Percentiles rank a stretch among this genome's conserved stretches.
phyloP scores from a whole-genome alignment of 805 yeast genomes.

The Phaffomyces opuntiae region DNA sequence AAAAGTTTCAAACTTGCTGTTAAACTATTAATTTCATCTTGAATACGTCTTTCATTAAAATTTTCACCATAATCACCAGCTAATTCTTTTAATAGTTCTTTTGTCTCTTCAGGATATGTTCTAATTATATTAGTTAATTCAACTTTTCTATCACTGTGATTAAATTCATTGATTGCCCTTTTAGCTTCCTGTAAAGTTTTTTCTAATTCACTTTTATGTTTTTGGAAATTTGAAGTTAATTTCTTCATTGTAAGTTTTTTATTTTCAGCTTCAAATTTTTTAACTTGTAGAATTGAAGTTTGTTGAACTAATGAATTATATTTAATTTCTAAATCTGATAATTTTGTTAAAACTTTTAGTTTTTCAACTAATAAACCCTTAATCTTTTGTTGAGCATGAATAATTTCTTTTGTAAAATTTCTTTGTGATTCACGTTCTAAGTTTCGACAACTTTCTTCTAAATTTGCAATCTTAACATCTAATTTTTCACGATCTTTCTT shows the following conservation, averaged over 20 bases:
- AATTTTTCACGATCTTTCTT: slow-evolving; percentile 16
- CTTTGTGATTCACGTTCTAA: slow-evolving; percentile 31
- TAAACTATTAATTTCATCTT: slow-evolving; percentile 35
- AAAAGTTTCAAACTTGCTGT: slow-evolving; percentile 37
- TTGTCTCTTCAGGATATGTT: slow-evolving; percentile 32
- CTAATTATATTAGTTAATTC: slow-evolving; percentile 24
- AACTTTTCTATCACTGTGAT: slow-evolving; percentile 20
- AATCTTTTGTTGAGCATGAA: slow-evolving; percentile 15
- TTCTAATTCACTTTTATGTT: slow-evolving; percentile 22
- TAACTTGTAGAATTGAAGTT: slow-evolving; percentile 22
- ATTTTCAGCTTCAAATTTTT: slow-evolving; percentile 34
- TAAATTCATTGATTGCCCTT: slow-evolving; percentile 18
- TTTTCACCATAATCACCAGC: slow-evolving; percentile 32
- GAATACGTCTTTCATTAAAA: slow-evolving; percentile 33
- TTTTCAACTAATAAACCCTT: slow-evolving; percentile 16
- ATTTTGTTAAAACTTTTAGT: slow-evolving; percentile 16
- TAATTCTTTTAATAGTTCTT: slow-evolving; percentile 30
- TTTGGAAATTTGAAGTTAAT: slow-evolving; percentile 25
- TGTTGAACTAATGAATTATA: slow-evolving; percentile 23
- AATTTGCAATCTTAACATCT: slow-evolving; percentile 22
- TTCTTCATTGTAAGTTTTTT: slow-evolving; percentile 26
- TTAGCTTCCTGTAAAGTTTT: slow-evolving; percentile 24
- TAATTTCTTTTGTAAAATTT: slow-evolving; percentile 29
- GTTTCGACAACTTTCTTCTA: slow-evolving; percentile 26
- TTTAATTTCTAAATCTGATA: slow-evolving; percentile 18